Evolutionary conservation across 1,139 yeast species (phyloP).

Genomic region (Hansenula anomala): DNA sequence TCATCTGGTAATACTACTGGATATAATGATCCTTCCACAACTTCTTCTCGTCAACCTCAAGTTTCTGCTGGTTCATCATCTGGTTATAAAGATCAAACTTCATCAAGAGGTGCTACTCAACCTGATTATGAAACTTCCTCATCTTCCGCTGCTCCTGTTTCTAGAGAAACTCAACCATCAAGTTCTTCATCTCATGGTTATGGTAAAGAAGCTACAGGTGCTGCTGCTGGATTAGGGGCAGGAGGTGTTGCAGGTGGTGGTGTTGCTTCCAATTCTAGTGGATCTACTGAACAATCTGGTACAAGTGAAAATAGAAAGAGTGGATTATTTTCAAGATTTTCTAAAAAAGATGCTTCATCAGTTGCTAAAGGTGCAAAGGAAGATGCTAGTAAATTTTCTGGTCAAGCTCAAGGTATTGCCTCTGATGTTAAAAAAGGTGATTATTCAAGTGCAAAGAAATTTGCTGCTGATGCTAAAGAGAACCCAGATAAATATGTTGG

Average conservation of each 20-base stretch:
- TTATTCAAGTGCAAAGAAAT: slow-evolving; percentile 13
- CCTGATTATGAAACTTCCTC: too few species aligned
- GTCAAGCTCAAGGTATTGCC: slow-evolving; percentile 22
- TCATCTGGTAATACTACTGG: too few species aligned
- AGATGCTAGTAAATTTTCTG: slow-evolving; percentile 12
- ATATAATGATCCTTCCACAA: too few species aligned
- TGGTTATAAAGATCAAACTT: too few species aligned
- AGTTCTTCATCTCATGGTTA: too few species aligned
- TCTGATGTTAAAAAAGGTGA: slow-evolving; percentile 23
- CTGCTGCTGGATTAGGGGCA: neutral
- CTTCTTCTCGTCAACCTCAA: too few species aligned
- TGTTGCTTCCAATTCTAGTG: neutral
- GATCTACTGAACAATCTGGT: neutral
- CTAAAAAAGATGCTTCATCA: slow-evolving; percentile 8
- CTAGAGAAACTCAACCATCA: too few species aligned
- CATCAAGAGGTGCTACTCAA: too few species aligned
- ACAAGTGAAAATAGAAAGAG: neutral
- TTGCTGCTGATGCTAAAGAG: slow-evolving; percentile 13
- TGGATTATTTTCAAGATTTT: slow-evolving; percentile 4
- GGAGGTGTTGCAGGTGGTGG: neutral
- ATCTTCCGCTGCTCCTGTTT: too few species aligned
- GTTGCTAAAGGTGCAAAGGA: slow-evolving; percentile 12
- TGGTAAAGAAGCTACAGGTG: too few species aligned
- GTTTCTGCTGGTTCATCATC: too few species aligned
- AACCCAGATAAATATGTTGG: slow-evolving; percentile 18